A percentile compares a stretch with the other conserved stretches of the same genome.
Conservation (phyloP, 768 basidiomycete genomes). For the Rhizopogon vulgaris region DNA sequence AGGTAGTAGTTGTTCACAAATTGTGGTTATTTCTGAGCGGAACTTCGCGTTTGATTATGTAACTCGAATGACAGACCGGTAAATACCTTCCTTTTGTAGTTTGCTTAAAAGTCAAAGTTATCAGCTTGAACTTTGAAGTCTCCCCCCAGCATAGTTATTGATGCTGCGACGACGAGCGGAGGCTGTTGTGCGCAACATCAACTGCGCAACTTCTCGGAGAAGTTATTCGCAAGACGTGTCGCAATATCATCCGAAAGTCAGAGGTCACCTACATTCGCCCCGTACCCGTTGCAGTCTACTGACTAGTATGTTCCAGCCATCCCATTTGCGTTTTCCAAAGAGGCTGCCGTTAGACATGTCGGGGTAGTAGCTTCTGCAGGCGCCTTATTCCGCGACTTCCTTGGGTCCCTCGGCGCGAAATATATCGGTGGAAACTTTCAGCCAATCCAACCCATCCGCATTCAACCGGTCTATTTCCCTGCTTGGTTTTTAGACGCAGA, state of each 20-base stretch:
- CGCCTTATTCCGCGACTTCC: conserved; percentile 15
- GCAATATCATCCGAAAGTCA: conserved; percentile 32
- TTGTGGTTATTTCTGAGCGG: no score
- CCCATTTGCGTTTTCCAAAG: conserved; percentile 44
- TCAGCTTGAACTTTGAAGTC: no score
- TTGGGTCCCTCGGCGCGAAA: conserved; percentile 29
- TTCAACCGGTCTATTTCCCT: conserved; percentile 55
- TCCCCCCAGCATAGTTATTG: not conserved
- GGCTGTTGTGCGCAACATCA: not conserved
- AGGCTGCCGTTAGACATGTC: conserved; percentile 37
- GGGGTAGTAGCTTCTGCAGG: conserved; percentile 25
- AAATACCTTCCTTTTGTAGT: no score
- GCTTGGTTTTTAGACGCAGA: conserved; percentile 58
- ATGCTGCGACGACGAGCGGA: not conserved
- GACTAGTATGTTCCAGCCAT: conserved; percentile 31
- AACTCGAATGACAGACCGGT: no score
- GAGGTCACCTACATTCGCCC: conserved; percentile 23
- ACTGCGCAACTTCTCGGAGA: conserved; percentile 2
- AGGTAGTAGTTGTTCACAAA: no score
- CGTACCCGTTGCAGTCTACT: not conserved
- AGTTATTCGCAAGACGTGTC: conserved; percentile 13
- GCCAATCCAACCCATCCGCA: conserved; percentile 37
- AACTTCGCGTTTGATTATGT: no score
- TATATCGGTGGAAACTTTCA: conserved; percentile 34
- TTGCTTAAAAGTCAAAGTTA: no score